phyloP scores from a whole-genome alignment of 2,329 filamentous ascomycete species.

The Ophiostoma quercus region DNA sequence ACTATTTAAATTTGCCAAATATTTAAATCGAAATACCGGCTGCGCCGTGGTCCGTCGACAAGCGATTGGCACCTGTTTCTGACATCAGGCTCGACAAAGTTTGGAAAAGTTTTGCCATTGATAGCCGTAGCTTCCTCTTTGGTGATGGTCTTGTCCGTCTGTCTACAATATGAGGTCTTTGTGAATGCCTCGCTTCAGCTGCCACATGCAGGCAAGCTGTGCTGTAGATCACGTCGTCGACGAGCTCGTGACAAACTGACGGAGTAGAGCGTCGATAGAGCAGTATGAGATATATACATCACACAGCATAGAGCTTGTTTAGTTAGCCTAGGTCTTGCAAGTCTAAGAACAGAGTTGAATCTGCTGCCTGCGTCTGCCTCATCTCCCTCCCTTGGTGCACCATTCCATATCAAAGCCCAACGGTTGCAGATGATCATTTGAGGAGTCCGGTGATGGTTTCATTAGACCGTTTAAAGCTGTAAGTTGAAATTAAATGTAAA shows the following conservation, averaged over 20 bases:
- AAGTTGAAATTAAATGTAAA: not conserved
- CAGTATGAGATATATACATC: not conserved
- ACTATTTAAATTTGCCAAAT: not conserved
- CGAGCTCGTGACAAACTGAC: not conserved
- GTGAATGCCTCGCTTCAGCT: not conserved
- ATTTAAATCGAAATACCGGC: not conserved
- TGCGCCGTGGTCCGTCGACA: not conserved
- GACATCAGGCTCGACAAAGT: not conserved
- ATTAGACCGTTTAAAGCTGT: too few species aligned
- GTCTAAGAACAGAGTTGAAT: not conserved
- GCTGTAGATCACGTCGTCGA: not conserved
- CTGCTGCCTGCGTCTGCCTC: not conserved
- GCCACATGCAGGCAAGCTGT: too few species aligned
- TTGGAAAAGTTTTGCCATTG: not conserved
- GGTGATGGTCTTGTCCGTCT: not conserved
- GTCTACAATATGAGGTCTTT: too few species aligned
- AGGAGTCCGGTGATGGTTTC: not conserved
- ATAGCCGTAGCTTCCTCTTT: not conserved
- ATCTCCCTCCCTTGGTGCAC: not conserved
- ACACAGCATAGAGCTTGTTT: not conserved
- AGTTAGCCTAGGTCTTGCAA: not conserved
- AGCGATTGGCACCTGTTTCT: not conserved
- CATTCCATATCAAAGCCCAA: not conserved
- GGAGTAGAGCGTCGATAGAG: not conserved
- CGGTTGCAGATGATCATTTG: not conserved